A percentile compares a stretch with the other conserved stretches of the same genome.
These are phyloP conservation scores for Solanum verrucosum DNA, from an alignment of 257 asterid genomes.

Conservation along the genomic window DNA sequence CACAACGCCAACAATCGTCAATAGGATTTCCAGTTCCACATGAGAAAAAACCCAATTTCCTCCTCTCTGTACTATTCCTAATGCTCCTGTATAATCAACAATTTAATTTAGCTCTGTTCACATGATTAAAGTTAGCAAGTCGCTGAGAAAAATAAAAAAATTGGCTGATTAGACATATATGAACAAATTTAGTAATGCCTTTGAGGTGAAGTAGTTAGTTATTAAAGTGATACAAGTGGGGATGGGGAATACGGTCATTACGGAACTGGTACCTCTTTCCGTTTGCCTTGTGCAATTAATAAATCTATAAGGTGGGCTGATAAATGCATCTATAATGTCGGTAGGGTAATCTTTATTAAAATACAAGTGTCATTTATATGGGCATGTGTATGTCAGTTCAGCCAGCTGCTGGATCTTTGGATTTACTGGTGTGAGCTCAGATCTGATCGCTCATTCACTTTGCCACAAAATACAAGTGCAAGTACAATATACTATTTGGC, in stretches of 20 bases:
- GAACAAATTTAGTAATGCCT: not conserved
- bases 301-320: constrained; percentile 27
- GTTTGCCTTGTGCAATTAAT: not conserved
- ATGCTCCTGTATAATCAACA: constrained; percentile 35
- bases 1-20: constrained; percentile 95
- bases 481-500: not conserved
- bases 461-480: not conserved
- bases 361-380: constrained; percentile 8
- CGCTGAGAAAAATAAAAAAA: not conserved
- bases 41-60: constrained; percentile 68
- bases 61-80: constrained; percentile 58
- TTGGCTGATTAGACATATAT: not conserved
- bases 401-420: constrained; percentile 10
- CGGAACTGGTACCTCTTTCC: constrained; percentile 21
- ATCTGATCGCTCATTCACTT: not conserved
- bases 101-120: not conserved
- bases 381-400: constrained; percentile 13
- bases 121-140: too few relatives aligned
- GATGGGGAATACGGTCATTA: constrained; percentile 27
- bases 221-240: not conserved
- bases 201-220: not conserved
- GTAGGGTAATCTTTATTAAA: constrained; percentile 10
- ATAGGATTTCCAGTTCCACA: constrained; percentile 76
- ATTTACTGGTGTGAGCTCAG: constrained; percentile 9
- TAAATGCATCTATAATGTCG: constrained; percentile 19